Base-by-base conservation (phyloP, 148 eudicot species). In the Rhododendron griersonianum region DNA sequence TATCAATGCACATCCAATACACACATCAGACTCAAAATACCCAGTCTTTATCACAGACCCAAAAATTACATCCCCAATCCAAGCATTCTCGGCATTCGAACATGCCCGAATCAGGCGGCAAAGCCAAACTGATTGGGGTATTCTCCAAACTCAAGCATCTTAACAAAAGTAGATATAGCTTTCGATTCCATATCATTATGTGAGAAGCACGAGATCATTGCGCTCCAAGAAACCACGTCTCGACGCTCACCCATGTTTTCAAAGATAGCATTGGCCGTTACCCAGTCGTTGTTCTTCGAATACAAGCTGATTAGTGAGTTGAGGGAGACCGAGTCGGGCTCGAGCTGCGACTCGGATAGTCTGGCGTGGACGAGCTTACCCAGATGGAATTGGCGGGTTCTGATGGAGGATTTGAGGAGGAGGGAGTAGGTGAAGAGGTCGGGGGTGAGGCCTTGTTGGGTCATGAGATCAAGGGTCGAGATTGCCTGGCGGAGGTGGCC, bases 1-100 rank as follows among this genome's bases (percentile, higher is more conserved):
- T n/a, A n/a, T n/a, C n/a, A n/a, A n/a, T 1, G 92, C 94, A 89
- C 93, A 92, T 69, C 93, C 98, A 85, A 94, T 91, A 81, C 91
- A 89, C n/a, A 91, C 87, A 89, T 92, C 91, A 35, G 92, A 85
- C 81, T 85, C 89, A 75, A 90, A 89, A 87, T 86, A 86, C 39
- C 94, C 93, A 0, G 86, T 89, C 74, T 93, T 93, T 11, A 91
- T 55, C 78, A 86, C 85, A 91, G 90, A 88, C 86, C 95, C 98
- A 85, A 88, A 87, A 18, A 93, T 81, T 41, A 81, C 78, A 50
- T 86, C 65, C 71, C 94, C 98, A 35, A 35, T 35, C 37, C 37
- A 35, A 35, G 37, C 37, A 35, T 35, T 35, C 2, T 35, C 37
- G 37, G 37, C 37, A 35, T 35, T 35, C 37, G 37, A 35, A 35